Conservation (phyloP, 257 asterid species). For the Linderniella brevidens region DNA sequence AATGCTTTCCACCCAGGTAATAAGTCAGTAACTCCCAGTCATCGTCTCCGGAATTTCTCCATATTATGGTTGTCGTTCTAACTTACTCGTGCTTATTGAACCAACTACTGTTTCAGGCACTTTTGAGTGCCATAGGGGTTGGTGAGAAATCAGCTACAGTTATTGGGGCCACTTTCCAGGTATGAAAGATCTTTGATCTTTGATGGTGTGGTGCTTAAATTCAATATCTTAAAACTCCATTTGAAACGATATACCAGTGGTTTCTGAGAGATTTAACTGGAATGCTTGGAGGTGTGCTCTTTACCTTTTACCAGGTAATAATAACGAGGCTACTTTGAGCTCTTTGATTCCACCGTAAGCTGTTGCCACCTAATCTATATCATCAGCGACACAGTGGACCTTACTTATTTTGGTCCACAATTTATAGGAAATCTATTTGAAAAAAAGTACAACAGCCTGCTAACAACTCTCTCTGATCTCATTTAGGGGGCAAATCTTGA, state of each 20-base stretch:
- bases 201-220: neutral
- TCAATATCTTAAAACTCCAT: conserved; percentile 2
- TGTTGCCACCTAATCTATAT: no score
- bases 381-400: no score
- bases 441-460: conserved; percentile 3
- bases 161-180: conserved; percentile 96
- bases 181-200: conserved; percentile 8
- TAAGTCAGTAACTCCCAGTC: neutral
- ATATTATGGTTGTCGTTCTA: no score
- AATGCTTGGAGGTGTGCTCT: conserved; percentile 85
- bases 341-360: neutral
- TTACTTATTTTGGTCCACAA: neutral
- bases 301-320: conserved; percentile 87
- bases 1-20: conserved; percentile 93
- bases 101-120: conserved; percentile 41
- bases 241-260: conserved; percentile 50
- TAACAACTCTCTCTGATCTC: neutral
- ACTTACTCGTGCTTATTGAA: neutral
- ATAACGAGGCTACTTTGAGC: conserved; percentile 1
- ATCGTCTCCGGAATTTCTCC: no score
- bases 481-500: conserved; percentile 83
- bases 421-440: conserved; percentile 4
- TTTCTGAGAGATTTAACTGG: conserved; percentile 92
- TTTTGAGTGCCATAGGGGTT: conserved; percentile 91
- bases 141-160: conserved; percentile 96